phyloP scores from a whole-genome alignment of 371 early-diverging fungal genomes.

The Mortierella sp. region DNA sequence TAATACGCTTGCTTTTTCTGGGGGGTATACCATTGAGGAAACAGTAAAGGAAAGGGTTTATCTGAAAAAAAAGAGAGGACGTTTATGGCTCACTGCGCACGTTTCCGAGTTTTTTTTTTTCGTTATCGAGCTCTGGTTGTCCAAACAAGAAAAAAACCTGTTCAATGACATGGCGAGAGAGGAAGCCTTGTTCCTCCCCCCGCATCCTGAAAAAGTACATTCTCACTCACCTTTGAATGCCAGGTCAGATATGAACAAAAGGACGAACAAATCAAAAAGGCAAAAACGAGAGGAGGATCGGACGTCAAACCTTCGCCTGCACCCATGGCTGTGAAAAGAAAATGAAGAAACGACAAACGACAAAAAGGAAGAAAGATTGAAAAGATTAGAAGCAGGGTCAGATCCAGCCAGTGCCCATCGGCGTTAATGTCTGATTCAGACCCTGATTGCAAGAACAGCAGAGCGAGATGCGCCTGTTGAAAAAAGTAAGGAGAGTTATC shows the following conservation, averaged over 20 bases:
- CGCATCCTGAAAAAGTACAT: neutral
- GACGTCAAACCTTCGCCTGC: neutral
- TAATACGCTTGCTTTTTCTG: neutral
- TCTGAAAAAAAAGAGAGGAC: neutral
- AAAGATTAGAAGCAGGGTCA: constrained; percentile 5
- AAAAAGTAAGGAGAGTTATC: neutral
- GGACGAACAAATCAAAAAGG: neutral
- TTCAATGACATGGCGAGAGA: neutral
- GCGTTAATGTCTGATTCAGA: neutral
- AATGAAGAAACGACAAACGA: neutral
- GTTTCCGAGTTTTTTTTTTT: neutral
- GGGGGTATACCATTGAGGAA: neutral
- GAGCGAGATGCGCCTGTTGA: neutral
- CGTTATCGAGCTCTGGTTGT: neutral
- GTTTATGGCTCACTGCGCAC: constrained; percentile 8
- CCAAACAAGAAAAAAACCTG: neutral
- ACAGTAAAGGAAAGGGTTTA: neutral
- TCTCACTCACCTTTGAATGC: neutral
- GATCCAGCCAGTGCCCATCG: neutral
- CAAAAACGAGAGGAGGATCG: neutral
- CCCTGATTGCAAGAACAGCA: constrained; percentile 19
- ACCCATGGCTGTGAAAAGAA: neutral
- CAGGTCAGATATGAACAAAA: neutral
- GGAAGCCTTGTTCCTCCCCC: too few relatives aligned
- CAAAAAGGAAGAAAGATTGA: neutral